phyloP scores from a whole-genome alignment of 2,329 filamentous ascomycete species.

The Ophiobolus disseminans region DNA sequence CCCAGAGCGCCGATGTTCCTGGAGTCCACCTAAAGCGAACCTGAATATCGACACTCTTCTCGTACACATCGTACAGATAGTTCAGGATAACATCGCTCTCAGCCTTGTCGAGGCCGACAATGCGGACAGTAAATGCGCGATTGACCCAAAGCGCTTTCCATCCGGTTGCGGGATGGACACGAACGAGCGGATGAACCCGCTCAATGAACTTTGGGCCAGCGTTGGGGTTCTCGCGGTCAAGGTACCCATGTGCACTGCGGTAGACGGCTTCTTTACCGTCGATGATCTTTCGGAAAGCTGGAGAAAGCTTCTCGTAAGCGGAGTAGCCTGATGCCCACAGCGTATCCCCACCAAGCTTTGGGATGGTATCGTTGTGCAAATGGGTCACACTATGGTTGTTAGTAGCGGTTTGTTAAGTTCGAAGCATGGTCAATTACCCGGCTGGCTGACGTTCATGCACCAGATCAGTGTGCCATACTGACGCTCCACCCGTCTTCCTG shows the following conservation, averaged over 20 bases:
- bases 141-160: conserved; percentile 80
- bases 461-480: conserved; percentile 73
- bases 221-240: conserved; percentile 67
- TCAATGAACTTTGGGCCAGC: conserved; percentile 72
- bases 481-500: conserved; percentile 71
- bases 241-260: conserved; percentile 69
- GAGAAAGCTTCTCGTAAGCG: conserved; percentile 76
- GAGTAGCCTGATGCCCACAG: conserved; percentile 74
- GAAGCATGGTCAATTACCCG: conserved; percentile 46
- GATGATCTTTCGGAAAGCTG: conserved; percentile 72
- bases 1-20: conserved; percentile 72
- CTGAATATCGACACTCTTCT: conserved; percentile 74
- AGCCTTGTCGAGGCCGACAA: conserved; percentile 71
- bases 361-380: conserved; percentile 72
- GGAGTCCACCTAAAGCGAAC: conserved; percentile 75
- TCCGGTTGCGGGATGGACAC: conserved; percentile 74
- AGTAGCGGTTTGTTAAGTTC: not conserved
- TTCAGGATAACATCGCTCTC: conserved; percentile 73
- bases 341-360: conserved; percentile 71
- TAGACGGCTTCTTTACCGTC: conserved; percentile 72
- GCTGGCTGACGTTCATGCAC: conserved; percentile 75
- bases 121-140: conserved; percentile 70
- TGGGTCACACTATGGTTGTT: conserved; percentile 61
- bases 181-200: conserved; percentile 71
- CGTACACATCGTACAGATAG: conserved; percentile 73